These are phyloP conservation scores for Endotrypanum monterogeii DNA, from an alignment of 208 protist genomes.

Conservation along the genomic window DNA sequence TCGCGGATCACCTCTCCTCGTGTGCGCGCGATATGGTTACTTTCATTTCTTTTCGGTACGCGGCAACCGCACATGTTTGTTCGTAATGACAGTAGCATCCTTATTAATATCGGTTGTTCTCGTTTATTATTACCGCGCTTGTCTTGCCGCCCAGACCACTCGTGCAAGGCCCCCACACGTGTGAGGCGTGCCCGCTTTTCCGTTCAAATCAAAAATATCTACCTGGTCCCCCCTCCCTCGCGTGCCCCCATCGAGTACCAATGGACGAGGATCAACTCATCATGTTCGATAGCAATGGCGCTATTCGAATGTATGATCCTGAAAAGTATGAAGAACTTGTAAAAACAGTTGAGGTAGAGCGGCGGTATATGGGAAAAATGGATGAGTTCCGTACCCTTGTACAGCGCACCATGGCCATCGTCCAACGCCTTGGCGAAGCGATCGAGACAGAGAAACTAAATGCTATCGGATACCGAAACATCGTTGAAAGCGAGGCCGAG, in stretches of 20 bases:
- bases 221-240: background rate
- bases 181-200: background rate
- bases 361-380: slow-evolving; percentile 80
- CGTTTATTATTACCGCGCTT: too few species aligned
- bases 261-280: slow-evolving; percentile 89
- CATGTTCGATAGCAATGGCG: slow-evolving; percentile 89
- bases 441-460: slow-evolving; percentile 90
- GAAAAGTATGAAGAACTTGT: slow-evolving; percentile 89
- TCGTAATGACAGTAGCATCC: too few species aligned
- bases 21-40: too few species aligned
- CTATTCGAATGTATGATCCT: slow-evolving; percentile 91
- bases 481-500: slow-evolving; percentile 90
- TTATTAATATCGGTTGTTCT: too few species aligned
- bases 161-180: background rate
- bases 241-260: background rate
- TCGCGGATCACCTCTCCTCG: too few species aligned
- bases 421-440: slow-evolving; percentile 70
- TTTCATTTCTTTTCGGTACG: too few species aligned
- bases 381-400: slow-evolving; percentile 84
- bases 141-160: background rate
- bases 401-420: slow-evolving; percentile 81
- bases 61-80: too few species aligned
- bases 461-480: slow-evolving; percentile 84
- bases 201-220: too few species aligned
- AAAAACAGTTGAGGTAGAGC: slow-evolving; percentile 71